phyloP scores from a whole-genome alignment of 371 early-diverging fungal genomes.

The Choanephora cucurbitarum region DNA sequence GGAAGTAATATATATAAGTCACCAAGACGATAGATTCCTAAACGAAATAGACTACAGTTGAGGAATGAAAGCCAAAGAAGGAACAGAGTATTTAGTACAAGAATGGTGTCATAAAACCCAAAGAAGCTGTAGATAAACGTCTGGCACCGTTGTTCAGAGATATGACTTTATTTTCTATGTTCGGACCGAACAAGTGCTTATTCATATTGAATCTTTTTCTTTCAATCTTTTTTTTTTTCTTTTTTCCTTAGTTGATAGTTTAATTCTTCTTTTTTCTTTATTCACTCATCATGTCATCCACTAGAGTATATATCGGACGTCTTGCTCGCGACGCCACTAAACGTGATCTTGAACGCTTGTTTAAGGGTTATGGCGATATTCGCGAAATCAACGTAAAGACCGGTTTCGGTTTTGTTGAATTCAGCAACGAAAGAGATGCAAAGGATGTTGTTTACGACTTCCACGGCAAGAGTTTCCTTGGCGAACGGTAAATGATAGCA shows the following conservation, averaged over 20 bases:
- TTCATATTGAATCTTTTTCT: too few species aligned
- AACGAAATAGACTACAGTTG: too few species aligned
- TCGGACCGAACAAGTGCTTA: too few species aligned
- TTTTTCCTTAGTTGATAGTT: not conserved
- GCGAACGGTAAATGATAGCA: conserved; percentile 63
- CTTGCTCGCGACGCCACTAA: conserved; percentile 69
- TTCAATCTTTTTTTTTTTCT: not conserved
- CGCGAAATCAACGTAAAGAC: conserved; percentile 74
- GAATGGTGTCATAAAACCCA: too few species aligned
- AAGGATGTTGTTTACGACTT: conserved; percentile 74
- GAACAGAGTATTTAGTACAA: too few species aligned
- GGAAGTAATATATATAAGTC: too few species aligned
- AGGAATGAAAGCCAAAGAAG: too few species aligned
- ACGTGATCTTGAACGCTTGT: conserved; percentile 71
- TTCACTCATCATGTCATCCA: conserved; percentile 34
- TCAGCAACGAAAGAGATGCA: conserved; percentile 71
- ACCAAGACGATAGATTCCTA: too few species aligned
- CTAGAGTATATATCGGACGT: conserved; percentile 75
- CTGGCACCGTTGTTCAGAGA: too few species aligned
- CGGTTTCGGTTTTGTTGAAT: conserved; percentile 83
- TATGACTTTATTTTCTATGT: too few species aligned
- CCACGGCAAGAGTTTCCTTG: conserved; percentile 71
- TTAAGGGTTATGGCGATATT: conserved; percentile 69
- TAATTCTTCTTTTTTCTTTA: too few species aligned
- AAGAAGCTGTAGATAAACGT: too few species aligned